Base-by-base conservation (phyloP, 2,329 filamentous ascomycete species). In the Verticillium tricorpus region DNA sequence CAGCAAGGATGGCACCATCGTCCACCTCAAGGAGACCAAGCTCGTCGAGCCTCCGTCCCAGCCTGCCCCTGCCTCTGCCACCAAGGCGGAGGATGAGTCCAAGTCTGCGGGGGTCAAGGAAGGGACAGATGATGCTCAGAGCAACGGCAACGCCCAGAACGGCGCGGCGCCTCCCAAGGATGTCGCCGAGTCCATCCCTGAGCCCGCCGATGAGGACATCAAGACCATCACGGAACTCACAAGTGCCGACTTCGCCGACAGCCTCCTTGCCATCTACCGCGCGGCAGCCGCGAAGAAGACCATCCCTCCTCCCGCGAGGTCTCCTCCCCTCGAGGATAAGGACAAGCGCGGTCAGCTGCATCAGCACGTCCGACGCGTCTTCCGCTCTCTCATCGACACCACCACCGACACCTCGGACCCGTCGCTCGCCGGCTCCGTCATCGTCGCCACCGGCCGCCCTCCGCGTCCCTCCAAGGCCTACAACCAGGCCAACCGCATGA, bases 311-410 rank as follows among this genome's bases (percentile, higher is more conserved):
- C 67, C 70, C 1, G 72, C 80, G 45, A 73, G 70, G 2, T 80
- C 81, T 5, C 74, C 76, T 3, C 68, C 74, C 2, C 70, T 80
- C 45, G 74, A 76, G 1, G 82, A 85, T 68, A 77, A 81, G 60
- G 68, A 72, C 28, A 73, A 77, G 64, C 79, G 82, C 31, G 77
- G 76, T 25, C 72, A 77, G 37, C 74, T 86, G 6, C 85, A 87
- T 68, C 80, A 82, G 59, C 81, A 85, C 79, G 80, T 97, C 56
- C 90, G 93, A 31, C 88, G 89, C 50, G 89, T 96, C 64, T 97
- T 97, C 74, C 79, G 81, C n/a, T 89, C 88, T 2, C 84, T 86
- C 61, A 82, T 97, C 58, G 91, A 96, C 62, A 96, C 92, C 1
- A 81, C 80, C 19, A 96, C 93, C 2, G 76, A 80, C 50, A 71